Percentiles rank a stretch among this genome's conserved stretches.
These are phyloP conservation scores for Fusarium veterinarium DNA, from an alignment of 2,329 filamentous ascomycete genomes.

Conservation along the genomic window DNA sequence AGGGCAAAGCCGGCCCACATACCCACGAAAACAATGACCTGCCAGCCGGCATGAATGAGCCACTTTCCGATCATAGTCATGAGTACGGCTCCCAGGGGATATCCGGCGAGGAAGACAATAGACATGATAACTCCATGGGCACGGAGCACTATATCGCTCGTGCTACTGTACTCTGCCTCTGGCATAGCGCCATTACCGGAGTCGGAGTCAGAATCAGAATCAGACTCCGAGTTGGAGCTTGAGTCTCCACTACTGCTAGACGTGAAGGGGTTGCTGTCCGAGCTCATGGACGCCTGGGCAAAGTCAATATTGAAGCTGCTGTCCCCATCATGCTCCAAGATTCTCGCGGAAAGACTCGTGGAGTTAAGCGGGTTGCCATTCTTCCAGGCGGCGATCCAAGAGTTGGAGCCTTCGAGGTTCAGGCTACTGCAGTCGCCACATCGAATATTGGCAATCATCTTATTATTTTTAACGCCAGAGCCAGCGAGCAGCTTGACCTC, in stretches of 20 bases:
- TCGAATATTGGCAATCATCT: slow-evolving; percentile 69
- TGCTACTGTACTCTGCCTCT: too few relatives aligned
- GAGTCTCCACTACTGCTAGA: slow-evolving; percentile 20
- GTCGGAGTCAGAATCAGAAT: background rate
- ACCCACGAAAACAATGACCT: too few relatives aligned
- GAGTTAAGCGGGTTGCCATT: slow-evolving; percentile 58
- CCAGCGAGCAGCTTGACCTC: too few relatives aligned
- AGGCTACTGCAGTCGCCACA: slow-evolving; percentile 65
- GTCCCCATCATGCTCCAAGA: slow-evolving; percentile 60
- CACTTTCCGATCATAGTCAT: too few relatives aligned
- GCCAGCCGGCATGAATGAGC: too few relatives aligned
- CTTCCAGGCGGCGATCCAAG: slow-evolving; percentile 67
- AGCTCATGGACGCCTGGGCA: slow-evolving; percentile 55
- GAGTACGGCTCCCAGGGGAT: too few relatives aligned
- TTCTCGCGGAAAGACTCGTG: slow-evolving; percentile 51
- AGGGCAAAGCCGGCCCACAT: too few relatives aligned
- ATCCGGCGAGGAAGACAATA: too few relatives aligned
- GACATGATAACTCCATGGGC: too few relatives aligned
- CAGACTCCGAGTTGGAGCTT: background rate
- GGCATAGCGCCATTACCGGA: background rate
- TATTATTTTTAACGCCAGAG: background rate
- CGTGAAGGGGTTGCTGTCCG: slow-evolving; percentile 65
- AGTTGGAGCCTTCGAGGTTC: slow-evolving; percentile 52
- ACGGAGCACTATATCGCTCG: too few relatives aligned
- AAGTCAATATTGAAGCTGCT: slow-evolving; percentile 61